A percentile compares a stretch with the other conserved stretches of the same genome.
Conservation (phyloP, 805 yeast genomes). For the Saccharomyces kudriavzevii region DNA sequence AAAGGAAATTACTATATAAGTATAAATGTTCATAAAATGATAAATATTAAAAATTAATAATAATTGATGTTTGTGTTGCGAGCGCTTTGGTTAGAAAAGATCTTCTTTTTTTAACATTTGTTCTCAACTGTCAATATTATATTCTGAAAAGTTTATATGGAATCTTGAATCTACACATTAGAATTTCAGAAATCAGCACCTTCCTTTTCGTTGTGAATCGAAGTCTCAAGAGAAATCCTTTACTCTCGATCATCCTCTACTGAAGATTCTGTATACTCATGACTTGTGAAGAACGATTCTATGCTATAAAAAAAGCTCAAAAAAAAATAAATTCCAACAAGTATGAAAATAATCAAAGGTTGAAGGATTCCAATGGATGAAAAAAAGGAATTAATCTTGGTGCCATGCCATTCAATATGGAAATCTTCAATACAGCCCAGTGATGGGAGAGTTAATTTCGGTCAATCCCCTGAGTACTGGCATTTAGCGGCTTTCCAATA, state of each 20-base stretch:
- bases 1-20: slow-evolving; percentile 42
- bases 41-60: background rate
- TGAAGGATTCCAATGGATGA: background rate
- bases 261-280: too few species aligned
- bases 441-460: slow-evolving; percentile 32
- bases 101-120: background rate
- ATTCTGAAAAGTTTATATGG: background rate
- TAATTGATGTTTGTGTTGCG: background rate
- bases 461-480: slow-evolving; percentile 53
- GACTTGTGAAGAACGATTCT: background rate
- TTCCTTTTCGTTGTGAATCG: too few species aligned
- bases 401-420: slow-evolving; percentile 65
- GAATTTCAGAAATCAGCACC: too few species aligned
- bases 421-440: slow-evolving; percentile 13
- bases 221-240: too few species aligned
- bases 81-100: background rate
- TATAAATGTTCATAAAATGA: background rate
- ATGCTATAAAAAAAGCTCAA: background rate
- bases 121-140: background rate
- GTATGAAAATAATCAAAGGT: background rate
- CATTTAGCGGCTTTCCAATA: slow-evolving; percentile 55
- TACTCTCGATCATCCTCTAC: too few species aligned
- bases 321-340: background rate
- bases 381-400: slow-evolving; percentile 34
- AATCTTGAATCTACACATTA: too few species aligned